Evolutionary conservation across 805 yeast species (phyloP).

Genomic region (Wickerhamiella alocasiicola): DNA sequence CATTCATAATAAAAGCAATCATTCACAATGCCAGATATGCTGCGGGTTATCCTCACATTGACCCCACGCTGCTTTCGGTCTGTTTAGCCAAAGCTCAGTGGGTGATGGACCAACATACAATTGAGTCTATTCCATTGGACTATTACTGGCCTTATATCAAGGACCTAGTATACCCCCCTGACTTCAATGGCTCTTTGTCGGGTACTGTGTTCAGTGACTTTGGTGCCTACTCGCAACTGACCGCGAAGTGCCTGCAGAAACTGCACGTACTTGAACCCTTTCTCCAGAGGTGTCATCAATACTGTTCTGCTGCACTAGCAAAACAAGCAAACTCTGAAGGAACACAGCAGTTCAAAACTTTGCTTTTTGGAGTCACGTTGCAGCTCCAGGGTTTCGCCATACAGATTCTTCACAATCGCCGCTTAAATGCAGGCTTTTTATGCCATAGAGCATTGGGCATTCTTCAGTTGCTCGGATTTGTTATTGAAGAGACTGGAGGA

Average conservation of each 20-base stretch:
- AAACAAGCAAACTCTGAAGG: conserved; percentile 1
- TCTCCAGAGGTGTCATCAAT: neutral
- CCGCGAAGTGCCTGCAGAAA: conserved; percentile 3
- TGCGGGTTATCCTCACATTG: neutral
- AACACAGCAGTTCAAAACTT: conserved; percentile 8
- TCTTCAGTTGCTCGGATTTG: conserved; percentile 18
- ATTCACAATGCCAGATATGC: neutral
- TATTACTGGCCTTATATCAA: conserved; percentile 3
- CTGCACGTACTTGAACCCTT: conserved; percentile 3
- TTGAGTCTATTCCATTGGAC: conserved; percentile 7
- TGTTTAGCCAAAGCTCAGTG: conserved; percentile 17
- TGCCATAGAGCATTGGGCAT: conserved; percentile 9
- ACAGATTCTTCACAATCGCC: conserved; percentile 11
- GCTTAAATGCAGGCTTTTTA: conserved; percentile 3
- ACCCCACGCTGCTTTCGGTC: conserved; percentile 9
- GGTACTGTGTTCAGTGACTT: conserved; percentile 9
- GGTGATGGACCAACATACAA: conserved; percentile 7
- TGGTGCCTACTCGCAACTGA: conserved; percentile 19
- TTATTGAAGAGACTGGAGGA: conserved; percentile 13
- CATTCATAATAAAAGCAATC: neutral
- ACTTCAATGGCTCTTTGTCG: neutral
- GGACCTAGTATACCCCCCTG: conserved; percentile 8
- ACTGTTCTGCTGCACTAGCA: conserved; percentile 4
- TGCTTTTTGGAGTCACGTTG: conserved; percentile 16
- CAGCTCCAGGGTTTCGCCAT: conserved; percentile 18